Base-by-base conservation (phyloP, 2,329 filamentous ascomycete species). In the Remersonia thermophila region DNA sequence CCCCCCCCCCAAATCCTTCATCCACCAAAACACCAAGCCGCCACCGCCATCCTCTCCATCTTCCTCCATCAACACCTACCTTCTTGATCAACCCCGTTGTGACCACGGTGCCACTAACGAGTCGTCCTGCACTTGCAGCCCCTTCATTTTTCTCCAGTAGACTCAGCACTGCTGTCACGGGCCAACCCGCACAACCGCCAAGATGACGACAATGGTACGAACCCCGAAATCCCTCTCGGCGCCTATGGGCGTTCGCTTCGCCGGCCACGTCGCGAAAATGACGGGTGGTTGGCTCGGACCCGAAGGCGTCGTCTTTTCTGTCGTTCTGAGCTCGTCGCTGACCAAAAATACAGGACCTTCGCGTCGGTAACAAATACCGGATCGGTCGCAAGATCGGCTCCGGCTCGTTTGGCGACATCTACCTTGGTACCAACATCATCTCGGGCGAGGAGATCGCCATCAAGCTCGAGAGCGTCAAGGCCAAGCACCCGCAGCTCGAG, bases 301-400 rank as follows among this genome's bases (percentile, higher is more conserved):
- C n/a, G n/a, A n/a, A n/a, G n/a, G n/a, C n/a, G n/a, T n/a, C n/a
- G n/a, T n/a, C n/a, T 23, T 23, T 23, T 5, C 20, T 23, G 20
- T 6, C 20, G 20, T 23, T 23, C 20, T n/a, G n/a, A n/a, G n/a
- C n/a, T n/a, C n/a, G n/a, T n/a, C n/a, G n/a, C n/a, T n/a, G n/a
- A n/a, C n/a, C n/a, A n/a, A 23, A 23, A 6, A 23, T 23, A 8
- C 54, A 96, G 89, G 91, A 98, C 77, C 79, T 98, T 55, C 86
- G 91, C 57, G 91, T 98, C 65, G 91, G 91, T 65, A 96, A 96
- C 64, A 96, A 98, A 60, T 98, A 98, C 77, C 86, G 91, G 54
- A 96, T 98, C 63, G 91, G 91, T 61, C 85, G 91, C 55, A 98
- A 98, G 75, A 98, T 98, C 56, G 91, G 91, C 52, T 94, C 86